phyloP scores from a whole-genome alignment of 106 monocot species.

The Apostasia ramifera region DNA sequence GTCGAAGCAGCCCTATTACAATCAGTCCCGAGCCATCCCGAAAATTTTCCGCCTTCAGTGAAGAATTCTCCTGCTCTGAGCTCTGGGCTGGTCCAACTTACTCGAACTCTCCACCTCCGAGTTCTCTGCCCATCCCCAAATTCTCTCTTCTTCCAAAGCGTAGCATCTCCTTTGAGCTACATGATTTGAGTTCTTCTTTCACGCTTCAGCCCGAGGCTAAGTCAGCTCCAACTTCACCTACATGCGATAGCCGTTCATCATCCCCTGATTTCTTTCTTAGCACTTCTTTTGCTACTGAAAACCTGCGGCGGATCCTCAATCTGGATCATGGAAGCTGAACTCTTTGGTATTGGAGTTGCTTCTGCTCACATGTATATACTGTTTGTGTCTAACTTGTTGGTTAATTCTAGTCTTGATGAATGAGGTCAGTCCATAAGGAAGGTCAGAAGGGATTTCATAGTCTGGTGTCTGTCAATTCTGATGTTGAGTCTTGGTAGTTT shows the following conservation, averaged over 20 bases:
- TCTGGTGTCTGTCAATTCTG: not conserved
- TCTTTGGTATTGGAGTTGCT: not conserved
- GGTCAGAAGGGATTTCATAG: not conserved
- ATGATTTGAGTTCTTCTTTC: not conserved
- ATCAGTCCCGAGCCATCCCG: slow-evolving; percentile 15
- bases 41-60: slow-evolving; percentile 10
- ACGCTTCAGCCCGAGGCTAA: slow-evolving; percentile 10
- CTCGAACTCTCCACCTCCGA: slow-evolving; percentile 70
- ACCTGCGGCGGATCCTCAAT: slow-evolving; percentile 20
- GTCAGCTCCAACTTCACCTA: slow-evolving; percentile 22
- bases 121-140: slow-evolving; percentile 65
- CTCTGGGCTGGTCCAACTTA: slow-evolving; percentile 65
- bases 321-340: slow-evolving; percentile 14
- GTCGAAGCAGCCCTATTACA: slow-evolving; percentile 33
- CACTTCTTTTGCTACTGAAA: slow-evolving; percentile 18
- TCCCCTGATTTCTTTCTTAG: not conserved
- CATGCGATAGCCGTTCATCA: slow-evolving; percentile 5
- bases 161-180: slow-evolving; percentile 35
- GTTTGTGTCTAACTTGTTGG: slow-evolving; percentile 8
- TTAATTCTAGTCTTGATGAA: slow-evolving; percentile 1
- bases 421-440: not conserved
- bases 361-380: slow-evolving; percentile 8
- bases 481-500: not conserved
- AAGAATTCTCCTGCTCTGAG: slow-evolving; percentile 28
- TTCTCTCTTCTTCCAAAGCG: slow-evolving; percentile 57